Percentiles rank a stretch among this genome's conserved stretches.
These are phyloP conservation scores for Elsinoe ampelina DNA, from an alignment of 2,329 filamentous ascomycete genomes.

Conservation along the genomic window DNA sequence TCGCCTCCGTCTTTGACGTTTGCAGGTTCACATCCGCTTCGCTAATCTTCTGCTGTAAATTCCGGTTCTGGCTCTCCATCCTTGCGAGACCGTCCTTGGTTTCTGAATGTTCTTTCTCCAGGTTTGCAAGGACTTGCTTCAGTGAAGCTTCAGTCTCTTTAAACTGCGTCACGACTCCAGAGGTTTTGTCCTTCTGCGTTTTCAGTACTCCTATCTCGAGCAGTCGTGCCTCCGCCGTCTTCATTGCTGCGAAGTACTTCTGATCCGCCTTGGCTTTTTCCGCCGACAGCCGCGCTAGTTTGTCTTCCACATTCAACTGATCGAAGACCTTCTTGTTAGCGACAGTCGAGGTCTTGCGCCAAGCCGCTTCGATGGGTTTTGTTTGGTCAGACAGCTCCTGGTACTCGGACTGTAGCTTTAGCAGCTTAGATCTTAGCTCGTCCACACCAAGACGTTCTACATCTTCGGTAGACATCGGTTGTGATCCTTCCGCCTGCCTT, in stretches of 20 bases:
- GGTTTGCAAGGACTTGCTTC: slow-evolving; percentile 64
- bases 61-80: slow-evolving; percentile 62
- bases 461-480: slow-evolving; percentile 21
- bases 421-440: slow-evolving; percentile 63
- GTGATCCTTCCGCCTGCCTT: slow-evolving; percentile 43
- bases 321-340: slow-evolving; percentile 83
- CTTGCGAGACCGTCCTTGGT: slow-evolving; percentile 68
- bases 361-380: slow-evolving; percentile 80
- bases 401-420: slow-evolving; percentile 69
- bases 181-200: slow-evolving; percentile 77
- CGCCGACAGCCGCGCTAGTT: slow-evolving; percentile 60
- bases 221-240: slow-evolving; percentile 78
- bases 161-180: slow-evolving; percentile 84
- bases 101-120: slow-evolving; percentile 86
- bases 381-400: slow-evolving; percentile 78
- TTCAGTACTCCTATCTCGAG: slow-evolving; percentile 70
- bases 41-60: slow-evolving; percentile 59
- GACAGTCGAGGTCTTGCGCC: slow-evolving; percentile 76
- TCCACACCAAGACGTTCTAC: slow-evolving; percentile 56
- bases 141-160: slow-evolving; percentile 82
- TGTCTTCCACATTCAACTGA: slow-evolving; percentile 65
- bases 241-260: slow-evolving; percentile 94
- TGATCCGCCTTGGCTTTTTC: slow-evolving; percentile 97
- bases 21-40: slow-evolving; percentile 65
- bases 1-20: slow-evolving; percentile 62